Evolutionary conservation across 2,329 filamentous ascomycete species (phyloP).

Genomic region (Amesomyces nigricolor): DNA sequence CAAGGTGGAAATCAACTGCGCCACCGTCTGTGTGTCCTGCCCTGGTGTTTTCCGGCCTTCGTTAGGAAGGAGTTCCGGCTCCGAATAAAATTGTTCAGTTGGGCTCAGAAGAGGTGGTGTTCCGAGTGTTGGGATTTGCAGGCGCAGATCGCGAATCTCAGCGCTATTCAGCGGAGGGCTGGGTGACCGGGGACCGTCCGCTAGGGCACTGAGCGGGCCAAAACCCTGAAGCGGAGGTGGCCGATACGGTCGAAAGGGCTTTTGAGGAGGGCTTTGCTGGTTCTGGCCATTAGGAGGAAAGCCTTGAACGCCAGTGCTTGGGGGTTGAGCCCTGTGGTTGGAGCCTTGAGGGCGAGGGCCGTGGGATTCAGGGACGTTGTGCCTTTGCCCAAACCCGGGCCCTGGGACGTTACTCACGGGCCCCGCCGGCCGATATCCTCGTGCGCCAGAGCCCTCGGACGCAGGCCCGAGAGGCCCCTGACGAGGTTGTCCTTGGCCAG

Average conservation of each 20-base stretch:
- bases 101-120: neutral
- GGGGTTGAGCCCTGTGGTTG: neutral
- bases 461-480: constrained; percentile 9
- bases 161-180: constrained; percentile 10
- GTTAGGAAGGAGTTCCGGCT: constrained; percentile 1
- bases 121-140: constrained; percentile 11
- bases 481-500: constrained; percentile 14
- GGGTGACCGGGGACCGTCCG: constrained; percentile 15
- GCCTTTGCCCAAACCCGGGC: neutral
- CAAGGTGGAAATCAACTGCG: constrained; percentile 33
- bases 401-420: neutral
- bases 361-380: neutral
- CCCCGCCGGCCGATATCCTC: neutral
- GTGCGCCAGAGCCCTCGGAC: neutral
- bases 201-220: constrained; percentile 21
- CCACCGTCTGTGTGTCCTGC: constrained; percentile 23
- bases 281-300: neutral
- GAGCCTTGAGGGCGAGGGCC: constrained; percentile 2
- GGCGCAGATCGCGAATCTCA: constrained; percentile 4
- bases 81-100: constrained; percentile 3
- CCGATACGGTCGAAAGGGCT: constrained; percentile 7
- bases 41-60: constrained; percentile 8
- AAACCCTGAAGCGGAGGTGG: constrained; percentile 16
- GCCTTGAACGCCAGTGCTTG: neutral
- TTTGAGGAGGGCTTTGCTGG: neutral